A percentile compares a stretch with the other conserved stretches of the same genome.
phyloP scores from a whole-genome alignment of 371 early-diverging fungal genomes.

The Catenaria anguillulae region DNA sequence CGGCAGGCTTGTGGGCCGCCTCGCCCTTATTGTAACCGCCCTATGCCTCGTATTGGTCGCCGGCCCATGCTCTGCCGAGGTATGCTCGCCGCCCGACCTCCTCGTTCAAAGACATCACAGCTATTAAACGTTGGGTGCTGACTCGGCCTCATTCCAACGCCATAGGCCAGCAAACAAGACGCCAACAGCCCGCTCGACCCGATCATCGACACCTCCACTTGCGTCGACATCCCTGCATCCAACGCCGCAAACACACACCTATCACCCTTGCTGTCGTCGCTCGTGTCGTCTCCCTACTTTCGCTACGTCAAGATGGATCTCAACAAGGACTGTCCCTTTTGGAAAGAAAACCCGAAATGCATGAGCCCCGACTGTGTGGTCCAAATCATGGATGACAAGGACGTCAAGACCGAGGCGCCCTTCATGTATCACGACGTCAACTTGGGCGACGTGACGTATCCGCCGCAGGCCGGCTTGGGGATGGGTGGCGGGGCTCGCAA shows the following conservation, averaged over 20 bases:
- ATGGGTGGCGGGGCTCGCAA: background rate
- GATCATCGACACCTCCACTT: too few relatives aligned
- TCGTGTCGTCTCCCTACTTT: constrained; percentile 71
- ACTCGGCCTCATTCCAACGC: too few relatives aligned
- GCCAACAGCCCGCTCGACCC: too few relatives aligned
- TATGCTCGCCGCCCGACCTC: too few relatives aligned
- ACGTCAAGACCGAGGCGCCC: background rate
- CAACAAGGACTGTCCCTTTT: constrained; percentile 82
- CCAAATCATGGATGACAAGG: constrained; percentile 48
- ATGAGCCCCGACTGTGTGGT: constrained; percentile 76
- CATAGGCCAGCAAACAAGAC: too few relatives aligned
- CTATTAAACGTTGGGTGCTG: too few relatives aligned
- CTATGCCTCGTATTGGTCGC: too few relatives aligned
- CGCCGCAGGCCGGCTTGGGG: constrained; percentile 12
- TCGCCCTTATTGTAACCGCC: too few relatives aligned
- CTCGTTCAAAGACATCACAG: too few relatives aligned
- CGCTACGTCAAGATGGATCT: constrained; percentile 80
- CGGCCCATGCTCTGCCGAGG: too few relatives aligned
- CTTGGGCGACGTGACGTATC: constrained; percentile 19
- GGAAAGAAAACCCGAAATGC: constrained; percentile 70
- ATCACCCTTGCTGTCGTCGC: constrained; percentile 36
- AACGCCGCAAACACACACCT: constrained; percentile 6
- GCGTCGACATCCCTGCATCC: too few relatives aligned
- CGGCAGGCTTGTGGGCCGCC: too few relatives aligned
- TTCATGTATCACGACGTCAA: background rate